Conservation (phyloP, 768 basidiomycete species). For the Suillus subaureus region DNA sequence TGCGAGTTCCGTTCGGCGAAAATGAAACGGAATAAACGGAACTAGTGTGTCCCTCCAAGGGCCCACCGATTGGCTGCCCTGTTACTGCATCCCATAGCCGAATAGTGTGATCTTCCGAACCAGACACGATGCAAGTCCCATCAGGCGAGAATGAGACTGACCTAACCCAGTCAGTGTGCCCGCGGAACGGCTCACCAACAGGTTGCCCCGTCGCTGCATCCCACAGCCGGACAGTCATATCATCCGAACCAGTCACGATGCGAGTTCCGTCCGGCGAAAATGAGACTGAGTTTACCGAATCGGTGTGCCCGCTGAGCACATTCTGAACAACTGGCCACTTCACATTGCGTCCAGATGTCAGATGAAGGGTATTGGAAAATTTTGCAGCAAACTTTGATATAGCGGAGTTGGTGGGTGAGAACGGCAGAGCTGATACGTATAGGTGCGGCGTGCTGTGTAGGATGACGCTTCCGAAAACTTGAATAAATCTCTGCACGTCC, state of each 20-base stretch:
- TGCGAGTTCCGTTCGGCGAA: constrained; percentile 13
- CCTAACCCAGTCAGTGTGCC: constrained; percentile 7
- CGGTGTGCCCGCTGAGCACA: constrained; percentile 6
- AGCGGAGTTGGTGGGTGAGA: constrained; percentile 29
- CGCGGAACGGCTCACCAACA: constrained; percentile 3
- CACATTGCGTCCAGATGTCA: background rate
- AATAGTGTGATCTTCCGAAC: constrained; percentile 22
- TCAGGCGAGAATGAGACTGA: constrained; percentile 12
- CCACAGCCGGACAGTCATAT: constrained; percentile 8
- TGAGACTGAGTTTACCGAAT: background rate
- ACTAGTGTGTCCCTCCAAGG: too few relatives aligned
- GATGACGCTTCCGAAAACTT: constrained; percentile 16
- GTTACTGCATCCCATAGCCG: constrained; percentile 23
- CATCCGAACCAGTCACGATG: constrained; percentile 7
- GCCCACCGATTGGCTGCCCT: too few relatives aligned
- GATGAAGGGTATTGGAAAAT: background rate
- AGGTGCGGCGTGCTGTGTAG: constrained; percentile 26
- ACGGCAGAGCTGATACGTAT: constrained; percentile 27
- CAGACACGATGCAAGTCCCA: constrained; percentile 20
- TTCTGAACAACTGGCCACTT: background rate
- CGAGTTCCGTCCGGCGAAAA: constrained; percentile 13
- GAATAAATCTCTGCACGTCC: constrained; percentile 18
- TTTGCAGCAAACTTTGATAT: constrained; percentile 16
- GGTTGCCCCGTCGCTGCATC: constrained; percentile 13
- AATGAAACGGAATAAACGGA: constrained; percentile 13